Percentiles rank a stretch among this genome's conserved stretches.
phyloP scores from a whole-genome alignment of 1,284 basidiomycete species.

The Cryptococcus jaspeensis region DNA sequence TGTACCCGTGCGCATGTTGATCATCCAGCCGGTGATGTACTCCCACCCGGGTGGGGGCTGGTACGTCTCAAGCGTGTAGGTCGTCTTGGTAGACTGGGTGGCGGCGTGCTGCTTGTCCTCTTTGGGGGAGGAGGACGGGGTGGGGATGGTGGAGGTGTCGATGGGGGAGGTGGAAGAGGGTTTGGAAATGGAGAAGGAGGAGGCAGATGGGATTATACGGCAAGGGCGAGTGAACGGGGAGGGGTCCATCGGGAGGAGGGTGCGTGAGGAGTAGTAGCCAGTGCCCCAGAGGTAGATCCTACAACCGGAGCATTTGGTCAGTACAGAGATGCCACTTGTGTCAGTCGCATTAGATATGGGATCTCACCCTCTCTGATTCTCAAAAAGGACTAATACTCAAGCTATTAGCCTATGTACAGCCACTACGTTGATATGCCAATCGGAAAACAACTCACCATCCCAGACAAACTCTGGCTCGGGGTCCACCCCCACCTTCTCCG shows the following conservation, averaged over 20 bases:
- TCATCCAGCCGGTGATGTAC: conserved; percentile 51
- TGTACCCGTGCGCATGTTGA: conserved; percentile 50
- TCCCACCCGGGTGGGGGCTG: conserved; percentile 49
- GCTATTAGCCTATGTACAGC: background rate
- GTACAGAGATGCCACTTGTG: background rate
- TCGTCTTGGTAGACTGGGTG: conserved; percentile 40
- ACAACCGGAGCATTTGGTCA: background rate
- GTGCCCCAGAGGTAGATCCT: conserved; percentile 47
- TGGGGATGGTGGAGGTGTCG: background rate
- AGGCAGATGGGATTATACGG: conserved; percentile 20
- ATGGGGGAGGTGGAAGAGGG: background rate
- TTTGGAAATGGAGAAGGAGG: conserved; percentile 14
- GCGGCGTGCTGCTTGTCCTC: background rate
- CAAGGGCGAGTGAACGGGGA: conserved; percentile 43
- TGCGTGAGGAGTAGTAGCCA: conserved; percentile 44
- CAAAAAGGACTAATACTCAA: conserved; percentile 47
- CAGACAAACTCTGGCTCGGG: conserved; percentile 65
- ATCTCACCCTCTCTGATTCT: conserved; percentile 51
- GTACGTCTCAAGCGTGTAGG: conserved; percentile 45
- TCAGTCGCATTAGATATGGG: no score
- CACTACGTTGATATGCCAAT: background rate
- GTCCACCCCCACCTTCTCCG: conserved; percentile 38
- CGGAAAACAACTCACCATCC: conserved; percentile 59
- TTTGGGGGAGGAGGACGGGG: conserved; percentile 1
- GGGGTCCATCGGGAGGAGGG: conserved; percentile 49